A percentile compares a stretch with the other conserved stretches of the same genome.
These are phyloP conservation scores for Butyriboletus loyo DNA, from an alignment of 768 basidiomycete genomes.

Conservation along the genomic window DNA sequence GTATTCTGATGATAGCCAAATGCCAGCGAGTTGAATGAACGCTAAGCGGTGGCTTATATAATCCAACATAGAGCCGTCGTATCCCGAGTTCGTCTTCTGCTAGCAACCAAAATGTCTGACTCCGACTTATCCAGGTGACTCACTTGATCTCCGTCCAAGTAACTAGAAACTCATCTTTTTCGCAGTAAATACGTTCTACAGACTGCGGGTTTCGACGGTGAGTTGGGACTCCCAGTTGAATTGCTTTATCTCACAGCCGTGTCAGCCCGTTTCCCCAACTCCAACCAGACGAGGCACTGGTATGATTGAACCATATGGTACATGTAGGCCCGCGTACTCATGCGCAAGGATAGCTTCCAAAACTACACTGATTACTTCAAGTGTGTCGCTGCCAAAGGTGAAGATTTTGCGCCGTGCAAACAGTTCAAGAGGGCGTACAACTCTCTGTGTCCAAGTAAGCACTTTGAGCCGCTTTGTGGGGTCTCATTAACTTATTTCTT, in stretches of 20 bases:
- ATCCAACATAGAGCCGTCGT: conserved; percentile 35
- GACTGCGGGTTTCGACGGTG: conserved; percentile 94
- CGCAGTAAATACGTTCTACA: conserved; percentile 83
- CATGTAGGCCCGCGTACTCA: background rate
- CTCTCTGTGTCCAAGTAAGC: conserved; percentile 96
- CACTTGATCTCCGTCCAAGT: background rate
- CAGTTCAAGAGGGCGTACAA: conserved; percentile 96
- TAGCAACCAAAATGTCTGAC: conserved; percentile 57
- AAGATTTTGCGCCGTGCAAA: conserved; percentile 97
- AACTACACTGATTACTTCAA: conserved; percentile 99
- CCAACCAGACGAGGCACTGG: conserved; percentile 98
- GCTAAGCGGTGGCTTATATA: conserved; percentile 17
- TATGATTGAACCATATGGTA: conserved; percentile 34
- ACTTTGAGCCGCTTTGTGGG: background rate
- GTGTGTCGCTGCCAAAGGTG: conserved; percentile 94
- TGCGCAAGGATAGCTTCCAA: conserved; percentile 61
- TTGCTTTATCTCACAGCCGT: conserved; percentile 7
- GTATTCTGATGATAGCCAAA: background rate
- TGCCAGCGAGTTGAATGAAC: too few species aligned
- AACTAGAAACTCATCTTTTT: conserved; percentile 16
- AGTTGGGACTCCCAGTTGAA: conserved; percentile 16
- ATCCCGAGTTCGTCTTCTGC: conserved; percentile 35
- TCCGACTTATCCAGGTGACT: conserved; percentile 53
- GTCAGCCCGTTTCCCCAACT: conserved; percentile 83
- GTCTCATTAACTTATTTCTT: conserved; percentile 7